Conservation (phyloP, 768 basidiomycete genomes). For the Galerina sulciceps region DNA sequence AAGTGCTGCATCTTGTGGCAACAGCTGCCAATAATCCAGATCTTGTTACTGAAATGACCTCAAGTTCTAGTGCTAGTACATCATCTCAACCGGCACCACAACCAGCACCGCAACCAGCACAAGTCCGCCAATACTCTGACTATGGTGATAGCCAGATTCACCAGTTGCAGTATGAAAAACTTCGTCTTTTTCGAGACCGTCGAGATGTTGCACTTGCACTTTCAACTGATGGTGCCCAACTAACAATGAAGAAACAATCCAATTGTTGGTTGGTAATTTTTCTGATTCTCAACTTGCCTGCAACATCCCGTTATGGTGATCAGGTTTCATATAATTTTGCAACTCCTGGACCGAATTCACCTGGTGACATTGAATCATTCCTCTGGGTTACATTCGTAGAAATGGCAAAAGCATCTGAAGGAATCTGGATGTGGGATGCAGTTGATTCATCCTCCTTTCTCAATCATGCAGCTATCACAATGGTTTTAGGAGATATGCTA, state of each 20-base stretch:
- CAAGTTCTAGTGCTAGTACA: too few relatives aligned
- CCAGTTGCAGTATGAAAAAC: slow-evolving; percentile 15
- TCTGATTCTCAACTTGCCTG: slow-evolving; percentile 25
- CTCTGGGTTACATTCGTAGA: slow-evolving; percentile 20
- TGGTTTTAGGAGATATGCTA: slow-evolving; percentile 32
- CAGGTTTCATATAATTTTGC: slow-evolving; percentile 14
- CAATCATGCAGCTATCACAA: neutral
- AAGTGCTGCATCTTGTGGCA: slow-evolving; percentile 14
- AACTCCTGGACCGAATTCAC: slow-evolving; percentile 26
- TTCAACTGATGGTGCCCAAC: slow-evolving; percentile 31
- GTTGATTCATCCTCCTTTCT: slow-evolving; percentile 19
- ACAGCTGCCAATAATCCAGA: neutral
- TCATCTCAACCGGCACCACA: too few relatives aligned
- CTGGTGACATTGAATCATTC: slow-evolving; percentile 28
- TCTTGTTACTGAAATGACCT: too few relatives aligned
- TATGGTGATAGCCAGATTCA: slow-evolving; percentile 24
- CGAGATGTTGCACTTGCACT: slow-evolving; percentile 27
- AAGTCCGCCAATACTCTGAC: slow-evolving; percentile 22
- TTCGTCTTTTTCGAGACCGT: slow-evolving; percentile 21
- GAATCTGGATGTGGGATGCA: slow-evolving; percentile 29
- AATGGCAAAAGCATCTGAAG: slow-evolving; percentile 21
- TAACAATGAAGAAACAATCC: slow-evolving; percentile 34
- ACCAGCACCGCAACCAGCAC: too few relatives aligned
- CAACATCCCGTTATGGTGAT: slow-evolving; percentile 18
- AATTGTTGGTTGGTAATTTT: slow-evolving; percentile 28